Evolutionary conservation across 2,329 filamentous ascomycete genomes (phyloP), one percentile per base, ranked within the genome.

Genomic region (Sarocladiaceae sp.): DNA sequence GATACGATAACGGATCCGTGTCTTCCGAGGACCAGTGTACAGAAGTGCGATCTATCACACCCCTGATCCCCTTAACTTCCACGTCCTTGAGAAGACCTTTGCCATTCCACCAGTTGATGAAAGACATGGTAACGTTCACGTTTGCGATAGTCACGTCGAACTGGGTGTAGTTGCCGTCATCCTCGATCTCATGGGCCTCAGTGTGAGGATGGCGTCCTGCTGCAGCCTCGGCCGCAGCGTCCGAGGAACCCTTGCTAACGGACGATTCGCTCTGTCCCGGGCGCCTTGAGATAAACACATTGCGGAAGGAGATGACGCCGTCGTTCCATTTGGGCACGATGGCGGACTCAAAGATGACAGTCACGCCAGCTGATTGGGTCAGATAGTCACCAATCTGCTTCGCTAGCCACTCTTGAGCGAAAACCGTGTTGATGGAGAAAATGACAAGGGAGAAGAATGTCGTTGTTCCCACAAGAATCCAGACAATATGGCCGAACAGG

Each of bases 81-180:
- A 99, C 94, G 64, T 97, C 90, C 60, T 89, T 86, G 8, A 99
- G 74, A 5, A 95, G 78, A 0, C 94, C 94, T 67, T 93, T 97
- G 20, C 94, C 93, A 60, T 96, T 97, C 83, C 96, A 95, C 94
- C 94, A 99, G 66, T 97, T 97, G n/a, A 91, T 79, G 60, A 99
- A 97, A 0, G 94, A 99, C 23, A 99, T 69, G 0, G 93, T 97
- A 37, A 99, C 93, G 63, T 99, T 96, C 56, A 99, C 90, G 1
- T 90, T 95, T 56, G 94, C 90, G 54, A 99, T 90, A 0, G 91
- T 96, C 15, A 99, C 76, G 63, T 99, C 94, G 60, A 97, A 99
- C 60, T 99, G 94, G 0, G 92, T 97, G 67, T 97, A 99, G 64
- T 99, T 99, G 17, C 89, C 90, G 64, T 97, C 93, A 63, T 97